Evolutionary conservation across 345 rosid genomes (phyloP).

Genomic region (Eucalyptus grandis): DNA sequence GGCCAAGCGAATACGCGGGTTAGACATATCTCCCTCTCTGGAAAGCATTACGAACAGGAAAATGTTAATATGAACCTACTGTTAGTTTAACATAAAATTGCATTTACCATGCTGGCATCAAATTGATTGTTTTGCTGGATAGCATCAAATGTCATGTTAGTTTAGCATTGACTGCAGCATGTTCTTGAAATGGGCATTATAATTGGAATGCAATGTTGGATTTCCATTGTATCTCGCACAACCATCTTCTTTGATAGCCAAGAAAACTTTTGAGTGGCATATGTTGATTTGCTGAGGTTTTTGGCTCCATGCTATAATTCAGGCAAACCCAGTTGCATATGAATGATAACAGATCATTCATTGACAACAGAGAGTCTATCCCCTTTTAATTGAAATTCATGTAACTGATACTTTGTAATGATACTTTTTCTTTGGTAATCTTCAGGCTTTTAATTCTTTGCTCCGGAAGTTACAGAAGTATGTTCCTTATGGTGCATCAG

Average conservation of each 20-base stretch:
- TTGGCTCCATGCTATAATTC: background rate
- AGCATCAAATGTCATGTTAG: background rate
- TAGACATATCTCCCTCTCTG: background rate
- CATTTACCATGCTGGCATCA: background rate
- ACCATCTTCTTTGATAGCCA: background rate
- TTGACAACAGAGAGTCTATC: background rate
- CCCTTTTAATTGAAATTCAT: background rate
- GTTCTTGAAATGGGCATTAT: background rate
- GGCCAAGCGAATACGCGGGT: constrained; percentile 95
- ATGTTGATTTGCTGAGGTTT: background rate
- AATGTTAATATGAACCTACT: background rate
- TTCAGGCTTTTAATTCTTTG: constrained; percentile 69
- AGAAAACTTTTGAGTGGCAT: background rate
- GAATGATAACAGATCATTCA: background rate
- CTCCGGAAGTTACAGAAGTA: constrained; percentile 81
- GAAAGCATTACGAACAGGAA: background rate
- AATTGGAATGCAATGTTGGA: background rate
- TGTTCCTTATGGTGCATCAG: constrained; percentile 80
- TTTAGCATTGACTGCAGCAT: background rate
- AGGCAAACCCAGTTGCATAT: background rate
- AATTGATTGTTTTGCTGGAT: background rate
- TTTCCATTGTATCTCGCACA: background rate
- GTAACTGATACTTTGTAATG: background rate
- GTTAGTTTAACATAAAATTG: background rate
- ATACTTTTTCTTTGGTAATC: background rate